Evolutionary conservation across 2,329 filamentous ascomycete genomes (phyloP), one percentile per base, ranked within the genome.

Genomic region (Penicillium oxalicum): DNA sequence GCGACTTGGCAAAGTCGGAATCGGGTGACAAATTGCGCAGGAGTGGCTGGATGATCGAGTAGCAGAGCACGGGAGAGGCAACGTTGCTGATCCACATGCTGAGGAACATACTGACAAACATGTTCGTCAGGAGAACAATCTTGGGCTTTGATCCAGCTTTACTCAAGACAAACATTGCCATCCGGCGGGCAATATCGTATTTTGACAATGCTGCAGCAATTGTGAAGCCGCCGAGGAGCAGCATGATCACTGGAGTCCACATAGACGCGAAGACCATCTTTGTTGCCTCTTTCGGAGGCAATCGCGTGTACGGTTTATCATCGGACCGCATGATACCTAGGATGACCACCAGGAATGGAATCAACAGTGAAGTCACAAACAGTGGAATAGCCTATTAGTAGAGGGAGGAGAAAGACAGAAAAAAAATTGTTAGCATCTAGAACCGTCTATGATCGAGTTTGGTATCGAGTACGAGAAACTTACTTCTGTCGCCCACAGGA

Each of bases 81-180:
- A 98, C 94, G 59, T 98, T 98, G 72, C 90, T 95, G 63, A 98
- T 97, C 77, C 95, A 89, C 93, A 98, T 98, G 61, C 90, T 96
- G 7, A 94, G 86, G 67, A 98, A 94, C 63, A 93, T 94, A 47
- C 91, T 91, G 37, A 98, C 93, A 61, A 96, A 91, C 93, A 98
- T 98, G 72, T 91, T 96, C 46, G 91, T 93, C n/a, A 98, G 72
- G 4, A 98, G 77, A 3, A 98, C 93, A 2, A 88, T 91, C 47
- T 84, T 79, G 8, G 93, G 93, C 61, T 84, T 86, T 3, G 93
- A 96, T 5, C 93, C 93, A 7, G 93, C 93, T 74, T 95, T 97
- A 75, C 90, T 95, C 32, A 98, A 78, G 27, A 98, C 88, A 61
- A 97, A 89, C 1, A 91, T 96, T 2, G 93, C 93, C 73, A 98